Conservation (phyloP, 768 basidiomycete genomes). For the Mycena albidolilacea region DNA sequence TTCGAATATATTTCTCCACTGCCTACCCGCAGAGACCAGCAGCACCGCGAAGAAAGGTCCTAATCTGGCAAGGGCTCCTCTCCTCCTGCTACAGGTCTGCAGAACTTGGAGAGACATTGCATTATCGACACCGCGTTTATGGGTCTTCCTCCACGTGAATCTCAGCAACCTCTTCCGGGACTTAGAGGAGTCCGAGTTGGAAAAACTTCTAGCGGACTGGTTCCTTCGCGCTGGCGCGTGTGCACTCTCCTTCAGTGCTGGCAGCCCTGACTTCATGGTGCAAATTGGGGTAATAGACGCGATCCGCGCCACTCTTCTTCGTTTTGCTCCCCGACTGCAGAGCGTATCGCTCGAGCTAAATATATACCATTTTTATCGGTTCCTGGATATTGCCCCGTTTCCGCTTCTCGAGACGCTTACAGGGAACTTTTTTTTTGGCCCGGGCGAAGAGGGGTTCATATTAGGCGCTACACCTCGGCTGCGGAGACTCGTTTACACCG, state of each 20-base stretch:
- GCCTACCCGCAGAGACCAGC: too few species aligned
- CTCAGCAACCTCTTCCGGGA: not conserved
- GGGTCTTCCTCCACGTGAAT: not conserved
- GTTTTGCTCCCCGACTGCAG: constrained; percentile 15
- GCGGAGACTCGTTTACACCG: not conserved
- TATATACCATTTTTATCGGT: too few species aligned
- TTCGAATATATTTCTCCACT: too few species aligned
- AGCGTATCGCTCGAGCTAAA: too few species aligned
- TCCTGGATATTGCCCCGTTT: not conserved
- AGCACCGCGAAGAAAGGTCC: too few species aligned
- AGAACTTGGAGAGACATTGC: too few species aligned
- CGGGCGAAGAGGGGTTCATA: not conserved
- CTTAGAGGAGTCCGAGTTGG: not conserved
- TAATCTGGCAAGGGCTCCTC: too few species aligned
- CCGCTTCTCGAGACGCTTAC: not conserved
- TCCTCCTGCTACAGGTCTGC: too few species aligned
- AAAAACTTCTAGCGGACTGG: not conserved
- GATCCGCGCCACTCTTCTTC: not conserved
- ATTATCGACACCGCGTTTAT: too few species aligned
- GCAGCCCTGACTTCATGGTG: not conserved
- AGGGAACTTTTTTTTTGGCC: too few species aligned
- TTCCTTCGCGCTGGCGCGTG: constrained; percentile 1
- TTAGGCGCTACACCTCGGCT: not conserved
- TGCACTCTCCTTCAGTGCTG: constrained; percentile 15
- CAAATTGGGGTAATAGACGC: not conserved